A percentile compares a stretch with the other conserved stretches of the same genome.
phyloP scores from a whole-genome alignment of 2,329 filamentous ascomycete genomes.

The Aspergillus piperis region DNA sequence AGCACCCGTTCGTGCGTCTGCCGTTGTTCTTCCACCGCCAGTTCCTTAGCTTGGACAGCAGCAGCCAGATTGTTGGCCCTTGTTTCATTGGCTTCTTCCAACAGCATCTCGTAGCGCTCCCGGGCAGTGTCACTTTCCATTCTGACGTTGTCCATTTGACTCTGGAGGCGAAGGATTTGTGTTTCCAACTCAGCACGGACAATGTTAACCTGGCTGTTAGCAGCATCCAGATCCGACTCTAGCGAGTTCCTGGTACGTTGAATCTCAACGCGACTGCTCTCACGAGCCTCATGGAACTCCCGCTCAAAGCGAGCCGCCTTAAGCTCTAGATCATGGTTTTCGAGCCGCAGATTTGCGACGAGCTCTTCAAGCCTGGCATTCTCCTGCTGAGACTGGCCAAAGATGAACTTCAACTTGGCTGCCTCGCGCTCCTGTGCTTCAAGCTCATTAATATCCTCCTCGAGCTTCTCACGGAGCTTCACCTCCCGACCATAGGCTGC shows the following conservation, averaged over 20 bases:
- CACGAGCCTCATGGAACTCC: conserved; percentile 80
- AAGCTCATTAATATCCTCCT: conserved; percentile 61
- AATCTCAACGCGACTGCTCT: conserved; percentile 76
- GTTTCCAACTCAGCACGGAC: conserved; percentile 80
- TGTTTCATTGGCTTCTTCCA: conserved; percentile 75
- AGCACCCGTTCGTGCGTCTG: conserved; percentile 71
- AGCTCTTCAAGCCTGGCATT: conserved; percentile 65
- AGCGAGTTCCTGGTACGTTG: conserved; percentile 76
- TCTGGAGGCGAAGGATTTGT: conserved; percentile 70
- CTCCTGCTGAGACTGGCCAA: conserved; percentile 64
- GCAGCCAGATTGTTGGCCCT: conserved; percentile 63
- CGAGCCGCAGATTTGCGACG: conserved; percentile 50
- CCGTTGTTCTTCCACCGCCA: conserved; percentile 58
- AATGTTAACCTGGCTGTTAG: conserved; percentile 82
- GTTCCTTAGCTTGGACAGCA: conserved; percentile 54
- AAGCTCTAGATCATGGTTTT: conserved; percentile 71
- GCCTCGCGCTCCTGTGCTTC: conserved; percentile 74
- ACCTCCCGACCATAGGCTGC: conserved; percentile 68
- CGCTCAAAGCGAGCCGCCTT: conserved; percentile 70
- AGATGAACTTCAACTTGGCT: conserved; percentile 74
- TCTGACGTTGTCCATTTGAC: conserved; percentile 74
- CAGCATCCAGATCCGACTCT: conserved; percentile 78
- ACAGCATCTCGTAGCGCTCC: conserved; percentile 77
- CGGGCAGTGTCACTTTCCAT: conserved; percentile 79
- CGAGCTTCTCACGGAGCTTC: conserved; percentile 61